Conservation (phyloP, 2,329 filamentous ascomycete genomes). For the Hypoxylon sp. region DNA sequence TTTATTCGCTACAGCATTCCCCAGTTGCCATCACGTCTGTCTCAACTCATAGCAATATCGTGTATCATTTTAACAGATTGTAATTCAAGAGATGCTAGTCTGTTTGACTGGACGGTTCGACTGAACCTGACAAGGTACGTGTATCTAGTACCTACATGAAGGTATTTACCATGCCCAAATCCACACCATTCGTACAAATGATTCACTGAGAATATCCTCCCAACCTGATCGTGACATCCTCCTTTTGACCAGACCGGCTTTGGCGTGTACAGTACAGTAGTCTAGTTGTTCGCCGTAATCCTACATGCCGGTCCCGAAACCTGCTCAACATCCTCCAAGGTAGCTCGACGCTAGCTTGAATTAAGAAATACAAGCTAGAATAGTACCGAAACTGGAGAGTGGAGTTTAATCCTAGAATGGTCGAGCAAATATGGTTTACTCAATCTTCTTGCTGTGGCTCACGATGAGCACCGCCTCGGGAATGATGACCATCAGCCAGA, state of each 20-base stretch:
- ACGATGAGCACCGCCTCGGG: conserved; percentile 59
- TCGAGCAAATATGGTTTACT: conserved; percentile 21
- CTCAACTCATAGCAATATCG: not conserved
- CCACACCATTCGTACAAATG: not conserved
- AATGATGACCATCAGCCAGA: conserved; percentile 59
- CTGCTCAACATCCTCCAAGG: not conserved
- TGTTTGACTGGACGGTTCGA: conserved; percentile 29
- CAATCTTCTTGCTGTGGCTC: conserved; percentile 40
- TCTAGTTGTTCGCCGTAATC: conserved; percentile 3
- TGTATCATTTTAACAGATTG: conserved; percentile 12
- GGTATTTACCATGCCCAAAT: too few species aligned
- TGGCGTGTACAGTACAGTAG: conserved; percentile 3
- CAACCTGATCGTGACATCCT: conserved; percentile 12
- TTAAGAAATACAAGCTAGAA: not conserved
- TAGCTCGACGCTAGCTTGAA: not conserved
- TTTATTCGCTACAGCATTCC: not conserved
- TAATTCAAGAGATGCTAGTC: conserved; percentile 24
- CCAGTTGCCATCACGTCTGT: too few species aligned
- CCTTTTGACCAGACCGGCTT: conserved; percentile 2
- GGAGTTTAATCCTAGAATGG: not conserved
- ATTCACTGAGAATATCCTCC: not conserved
- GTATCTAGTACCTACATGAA: too few species aligned
- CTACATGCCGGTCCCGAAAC: not conserved
- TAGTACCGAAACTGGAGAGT: not conserved
- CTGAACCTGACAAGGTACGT: conserved; percentile 24